phyloP scores from a whole-genome alignment of 768 basidiomycete genomes.

The Leccinum truebloodii region DNA sequence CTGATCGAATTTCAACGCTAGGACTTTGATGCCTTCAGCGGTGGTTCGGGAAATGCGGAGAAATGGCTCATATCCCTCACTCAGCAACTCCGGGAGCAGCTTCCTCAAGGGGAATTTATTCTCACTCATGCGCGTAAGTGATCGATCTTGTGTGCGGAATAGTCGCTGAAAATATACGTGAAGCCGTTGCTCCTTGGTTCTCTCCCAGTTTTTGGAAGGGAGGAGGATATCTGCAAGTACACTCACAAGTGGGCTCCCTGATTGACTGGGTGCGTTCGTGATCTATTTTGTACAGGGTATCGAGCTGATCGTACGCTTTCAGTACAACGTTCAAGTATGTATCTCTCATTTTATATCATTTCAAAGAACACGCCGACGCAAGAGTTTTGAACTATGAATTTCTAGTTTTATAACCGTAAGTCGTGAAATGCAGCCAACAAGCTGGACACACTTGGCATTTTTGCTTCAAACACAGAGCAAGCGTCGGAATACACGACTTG shows the following conservation, averaged over 20 bases:
- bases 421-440: neutral
- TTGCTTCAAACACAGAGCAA: slow-evolving; percentile 31
- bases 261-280: slow-evolving; percentile 44
- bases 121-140: slow-evolving; percentile 38
- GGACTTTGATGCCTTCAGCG: slow-evolving; percentile 59
- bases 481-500: slow-evolving; percentile 38
- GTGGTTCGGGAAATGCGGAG: slow-evolving; percentile 48
- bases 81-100: slow-evolving; percentile 27
- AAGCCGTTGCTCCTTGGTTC: slow-evolving; percentile 50
- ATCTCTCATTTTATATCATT: too few species aligned
- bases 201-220: slow-evolving; percentile 35
- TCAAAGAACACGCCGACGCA: neutral
- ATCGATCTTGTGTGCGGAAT: neutral
- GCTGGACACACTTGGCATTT: neutral
- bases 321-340: slow-evolving; percentile 46
- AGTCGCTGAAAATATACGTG: too few species aligned
- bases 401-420: slow-evolving; percentile 26
- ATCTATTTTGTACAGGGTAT: neutral
- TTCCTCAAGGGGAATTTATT: slow-evolving; percentile 35
- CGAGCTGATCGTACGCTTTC: neutral
- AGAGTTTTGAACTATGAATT: neutral
- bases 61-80: slow-evolving; percentile 37
- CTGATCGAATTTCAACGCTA: slow-evolving; percentile 19
- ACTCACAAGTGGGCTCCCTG: slow-evolving; percentile 40
- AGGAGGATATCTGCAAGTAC: slow-evolving; percentile 42